Base-by-base conservation (phyloP, 495 filamentous ascomycete genomes). In the Pseudevernia furfuracea region DNA sequence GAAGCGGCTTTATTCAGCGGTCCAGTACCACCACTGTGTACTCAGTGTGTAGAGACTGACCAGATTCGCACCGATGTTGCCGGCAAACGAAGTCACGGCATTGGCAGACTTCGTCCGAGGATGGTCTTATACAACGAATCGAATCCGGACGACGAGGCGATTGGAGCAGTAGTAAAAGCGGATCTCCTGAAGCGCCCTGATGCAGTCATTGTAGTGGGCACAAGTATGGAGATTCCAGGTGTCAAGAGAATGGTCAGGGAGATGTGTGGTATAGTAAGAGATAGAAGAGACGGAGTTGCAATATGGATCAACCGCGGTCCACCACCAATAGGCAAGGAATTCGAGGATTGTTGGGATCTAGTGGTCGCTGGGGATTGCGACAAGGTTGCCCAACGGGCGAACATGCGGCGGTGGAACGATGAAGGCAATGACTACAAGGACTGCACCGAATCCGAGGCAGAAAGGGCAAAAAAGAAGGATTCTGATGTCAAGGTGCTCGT, bases 101-200 rank as follows among this genome's bases (percentile, higher is more conserved):
- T 98, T 62, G 94, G 94, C 36, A 84, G 89, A 61, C 79, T 98
- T 64, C 86, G 94, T 32, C 94, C 94, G 23, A 86, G 94, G 30
- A 96, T 98, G 75, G 92, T 97, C 3, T 80, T 98, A 32, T 98
- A 98, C 78, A 96, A 98, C 74, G 94, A 98, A 74, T 87, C 90
- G 73, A 96, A 96, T 71, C 93, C 94, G 1, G 94, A 98, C 66
- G 90, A 92, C 57, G 93, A 96, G 66, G 92, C 94, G 25, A 98
- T 98, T 71, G 92, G 94, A 19, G 87, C 90, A 11, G 90, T 96
- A 17, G 89, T 92, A 65, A 85, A 82, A 56, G 84, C 90, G 4
- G 94, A 98, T 73, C 76, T 97, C 30, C 86, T 89, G 59, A 84
- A 85, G 38, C 82, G 91, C 43, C 94, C 94, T 0, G 95, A 97